These are phyloP conservation scores for Durusdinium trenchii DNA, from an alignment of 73 alveolate genomes.

Conservation along the genomic window DNA sequence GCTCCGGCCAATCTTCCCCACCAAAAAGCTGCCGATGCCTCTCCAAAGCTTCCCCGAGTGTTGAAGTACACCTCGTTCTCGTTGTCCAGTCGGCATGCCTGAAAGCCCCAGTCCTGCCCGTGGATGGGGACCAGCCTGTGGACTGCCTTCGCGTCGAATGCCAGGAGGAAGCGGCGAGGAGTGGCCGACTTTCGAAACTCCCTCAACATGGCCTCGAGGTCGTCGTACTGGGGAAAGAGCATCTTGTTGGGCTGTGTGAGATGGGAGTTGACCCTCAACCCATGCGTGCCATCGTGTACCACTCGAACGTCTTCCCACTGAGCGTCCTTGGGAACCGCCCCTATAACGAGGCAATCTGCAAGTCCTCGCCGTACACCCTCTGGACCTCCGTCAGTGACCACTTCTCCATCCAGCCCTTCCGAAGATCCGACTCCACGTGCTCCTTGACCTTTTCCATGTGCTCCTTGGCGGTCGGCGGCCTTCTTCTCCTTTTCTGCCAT, in stretches of 20 bases:
- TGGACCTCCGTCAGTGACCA: background rate
- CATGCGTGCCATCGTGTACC: background rate
- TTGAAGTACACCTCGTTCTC: background rate
- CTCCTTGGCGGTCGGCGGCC: background rate
- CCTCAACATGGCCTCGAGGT: background rate
- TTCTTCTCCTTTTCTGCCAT: background rate
- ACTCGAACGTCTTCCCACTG: background rate
- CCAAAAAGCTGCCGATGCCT: constrained; percentile 29
- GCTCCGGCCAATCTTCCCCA: background rate
- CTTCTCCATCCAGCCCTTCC: background rate
- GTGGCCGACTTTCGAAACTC: background rate
- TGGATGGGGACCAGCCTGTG: constrained; percentile 2
- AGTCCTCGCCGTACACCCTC: background rate
- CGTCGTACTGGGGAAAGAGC: background rate
- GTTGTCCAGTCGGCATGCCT: constrained; percentile 9
- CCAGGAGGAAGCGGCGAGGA: background rate
- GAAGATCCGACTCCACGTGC: background rate
- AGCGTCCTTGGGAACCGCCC: background rate
- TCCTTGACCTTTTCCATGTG: background rate
- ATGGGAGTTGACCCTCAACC: background rate
- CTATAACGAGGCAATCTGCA: background rate
- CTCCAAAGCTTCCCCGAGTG: constrained; percentile 13
- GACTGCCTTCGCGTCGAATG: background rate
- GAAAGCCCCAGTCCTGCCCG: background rate
- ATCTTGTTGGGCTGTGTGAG: background rate